Base-by-base conservation (phyloP, 1,284 basidiomycete species). In the Cryptococcus sp. region DNA sequence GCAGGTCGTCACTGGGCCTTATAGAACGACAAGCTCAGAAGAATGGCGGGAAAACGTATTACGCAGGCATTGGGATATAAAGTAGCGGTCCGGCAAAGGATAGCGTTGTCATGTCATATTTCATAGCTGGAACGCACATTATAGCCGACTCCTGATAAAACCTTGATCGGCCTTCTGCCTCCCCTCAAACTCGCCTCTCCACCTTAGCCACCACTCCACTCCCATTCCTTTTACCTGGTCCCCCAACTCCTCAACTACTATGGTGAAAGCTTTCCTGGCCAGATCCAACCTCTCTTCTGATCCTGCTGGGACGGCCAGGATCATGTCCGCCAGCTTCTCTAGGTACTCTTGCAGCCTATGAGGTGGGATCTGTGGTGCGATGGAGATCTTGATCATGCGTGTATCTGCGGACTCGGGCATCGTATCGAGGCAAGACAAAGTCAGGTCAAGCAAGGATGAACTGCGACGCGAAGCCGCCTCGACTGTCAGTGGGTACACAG, bases 161-260 rank as follows among this genome's bases (percentile, higher is more conserved):
- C 54, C 55, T 6, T 34, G 10, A n/a, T 50, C 44, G 16, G n/a
- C n/a, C 52, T 39, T 52, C 25, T 40, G 11, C n/a, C 34, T 40
- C 3, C 46, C 56, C n/a, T 46, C 60, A 26, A 62, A 52, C 20
- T 46, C 46, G 44, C 53, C 37, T 59, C 59, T 62, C 62, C 66
- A 66, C 19, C 51, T 52, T 15, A 66, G 48, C 73, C 73, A 75
- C 73, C 73, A 75, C 11, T 68, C 67, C 15, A 72, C 65, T 1
- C 69, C 73, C 19, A 52, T 23, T 39, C 61, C 47, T 58, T 67
- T 70, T 25, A 51, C 55, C 45, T 63, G 62, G 54, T 75, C 73
- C 5, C 65, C 58, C 46, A 75, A 49, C 44, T 68, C 68, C 46
- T 66, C 52, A 39, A 68, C 61, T 22, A 75, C 57, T 51, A 65